A percentile compares a stretch with the other conserved stretches of the same genome.
These are phyloP conservation scores for Rhizophora mangle DNA, from an alignment of 345 rosid genomes.

Conservation along the genomic window DNA sequence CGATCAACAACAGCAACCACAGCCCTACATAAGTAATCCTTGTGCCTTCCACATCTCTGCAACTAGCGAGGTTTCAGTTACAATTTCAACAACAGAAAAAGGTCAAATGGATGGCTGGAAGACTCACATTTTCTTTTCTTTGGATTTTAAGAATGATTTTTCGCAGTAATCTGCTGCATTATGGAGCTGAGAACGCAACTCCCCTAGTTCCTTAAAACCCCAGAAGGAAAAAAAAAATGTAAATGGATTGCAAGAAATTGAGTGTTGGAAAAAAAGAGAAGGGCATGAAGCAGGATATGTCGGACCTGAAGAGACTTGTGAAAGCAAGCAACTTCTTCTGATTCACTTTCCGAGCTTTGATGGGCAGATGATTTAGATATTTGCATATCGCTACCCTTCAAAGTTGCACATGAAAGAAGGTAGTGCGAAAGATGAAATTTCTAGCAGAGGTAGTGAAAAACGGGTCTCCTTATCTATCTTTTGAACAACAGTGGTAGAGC, in stretches of 20 bases:
- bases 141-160: slow-evolving; percentile 42
- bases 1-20: slow-evolving; percentile 65
- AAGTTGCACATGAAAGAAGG: slow-evolving; percentile 6
- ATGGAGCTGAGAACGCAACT: slow-evolving; percentile 65
- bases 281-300: not conserved
- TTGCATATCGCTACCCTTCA: slow-evolving; percentile 21
- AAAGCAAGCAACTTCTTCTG: slow-evolving; percentile 35
- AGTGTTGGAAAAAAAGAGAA: not conserved
- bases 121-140: slow-evolving; percentile 44
- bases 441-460: too few relatives aligned
- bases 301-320: slow-evolving; percentile 53
- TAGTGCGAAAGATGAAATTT: not conserved
- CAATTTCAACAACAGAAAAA: not conserved
- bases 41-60: slow-evolving; percentile 58
- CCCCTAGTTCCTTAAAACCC: slow-evolving; percentile 51
- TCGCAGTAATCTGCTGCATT: slow-evolving; percentile 62
- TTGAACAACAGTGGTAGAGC: too few relatives aligned
- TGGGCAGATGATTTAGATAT: slow-evolving; percentile 15
- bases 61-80: not conserved
- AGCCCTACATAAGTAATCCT: slow-evolving; percentile 60
- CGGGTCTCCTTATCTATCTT: too few relatives aligned
- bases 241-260: not conserved
- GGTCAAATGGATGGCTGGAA: not conserved
- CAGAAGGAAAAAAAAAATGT: not conserved
- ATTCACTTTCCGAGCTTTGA: slow-evolving; percentile 23